Evolutionary conservation across 1,284 basidiomycete genomes (phyloP).

Genomic region (Pseudozyma sp.): DNA sequence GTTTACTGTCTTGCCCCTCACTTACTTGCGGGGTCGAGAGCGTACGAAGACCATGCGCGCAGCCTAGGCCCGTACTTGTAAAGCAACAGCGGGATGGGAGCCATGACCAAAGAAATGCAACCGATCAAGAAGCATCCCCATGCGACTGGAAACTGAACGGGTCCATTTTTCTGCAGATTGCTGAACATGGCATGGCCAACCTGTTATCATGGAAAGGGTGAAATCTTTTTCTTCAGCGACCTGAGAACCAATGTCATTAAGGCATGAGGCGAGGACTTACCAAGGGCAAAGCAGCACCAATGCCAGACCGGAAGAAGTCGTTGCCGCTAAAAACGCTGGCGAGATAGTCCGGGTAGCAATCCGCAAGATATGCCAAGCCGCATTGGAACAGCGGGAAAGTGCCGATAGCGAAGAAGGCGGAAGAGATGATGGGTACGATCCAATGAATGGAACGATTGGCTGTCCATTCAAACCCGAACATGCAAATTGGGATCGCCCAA

Average conservation of each 20-base stretch:
- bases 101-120: conserved; percentile 49
- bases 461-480: conserved; percentile 64
- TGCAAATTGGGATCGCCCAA: conserved; percentile 71
- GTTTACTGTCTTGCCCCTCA: no score
- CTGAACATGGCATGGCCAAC: conserved; percentile 47
- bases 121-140: conserved; percentile 57
- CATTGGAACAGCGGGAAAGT: conserved; percentile 59
- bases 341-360: conserved; percentile 51
- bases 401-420: conserved; percentile 44
- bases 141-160: conserved; percentile 49
- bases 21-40: conserved; percentile 7
- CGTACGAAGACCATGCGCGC: conserved; percentile 46
- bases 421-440: conserved; percentile 55
- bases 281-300: conserved; percentile 55
- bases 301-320: conserved; percentile 51
- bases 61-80: conserved; percentile 58
- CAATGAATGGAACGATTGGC: conserved; percentile 52
- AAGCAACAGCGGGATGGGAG: conserved; percentile 51
- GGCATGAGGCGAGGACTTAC: conserved; percentile 8
- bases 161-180: conserved; percentile 54
- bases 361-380: conserved; percentile 44
- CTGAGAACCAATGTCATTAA: no score
- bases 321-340: conserved; percentile 56
- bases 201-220: no score
- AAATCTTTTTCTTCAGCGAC: no score